Evolutionary conservation across 306 rosid species (phyloP), one percentile per base, ranked within the genome.

Genomic region (Luffa acutangula): DNA sequence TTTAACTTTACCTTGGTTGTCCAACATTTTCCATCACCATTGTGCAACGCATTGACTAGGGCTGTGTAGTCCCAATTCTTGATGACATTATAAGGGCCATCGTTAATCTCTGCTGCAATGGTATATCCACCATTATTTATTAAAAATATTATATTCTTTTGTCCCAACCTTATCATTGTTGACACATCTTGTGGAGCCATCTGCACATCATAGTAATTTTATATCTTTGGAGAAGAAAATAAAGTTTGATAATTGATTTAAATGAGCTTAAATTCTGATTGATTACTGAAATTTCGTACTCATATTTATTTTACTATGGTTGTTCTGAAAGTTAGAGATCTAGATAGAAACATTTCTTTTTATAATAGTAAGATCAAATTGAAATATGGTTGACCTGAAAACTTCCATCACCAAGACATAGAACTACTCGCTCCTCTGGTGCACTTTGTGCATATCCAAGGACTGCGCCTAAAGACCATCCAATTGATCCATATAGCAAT

Each of bases 391-490:
- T 13, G 60, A 94, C 98, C 97, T 94, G 96, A 79, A 94, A 94
- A 81, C 98, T 94, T 79, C 98, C 98, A 84, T 94, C 98, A 15
- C 98, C 98, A 52, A 94, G 89, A 87, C 78, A 92, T 46, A 96
- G 84, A 78, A 94, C 54, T 63, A 94, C 96, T 60, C 98, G 91
- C 83, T 92, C 89, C 81, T 90, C 90, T 2, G 96, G 97, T 17
- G 88, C 91, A 43, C 97, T 96, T 64, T 89, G 98, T 10, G 98
- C 98, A 82, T 92, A 94, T 41, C 98, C 98, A 48, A 94, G 94
- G 57, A 94, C 90, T 6, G 97, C 98, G 36, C 98, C 98, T 54
- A 94, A 92, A 12, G 98, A 92, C 98, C 98, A 94, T 77, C 98
- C 98, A 12, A 94, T 92, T 3, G 98, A 94, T 9, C 93, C 97